Percentiles rank a stretch among this genome's conserved stretches.
Evolutionary conservation across 805 yeast genomes (phyloP).

Genomic region (Candida orba): DNA sequence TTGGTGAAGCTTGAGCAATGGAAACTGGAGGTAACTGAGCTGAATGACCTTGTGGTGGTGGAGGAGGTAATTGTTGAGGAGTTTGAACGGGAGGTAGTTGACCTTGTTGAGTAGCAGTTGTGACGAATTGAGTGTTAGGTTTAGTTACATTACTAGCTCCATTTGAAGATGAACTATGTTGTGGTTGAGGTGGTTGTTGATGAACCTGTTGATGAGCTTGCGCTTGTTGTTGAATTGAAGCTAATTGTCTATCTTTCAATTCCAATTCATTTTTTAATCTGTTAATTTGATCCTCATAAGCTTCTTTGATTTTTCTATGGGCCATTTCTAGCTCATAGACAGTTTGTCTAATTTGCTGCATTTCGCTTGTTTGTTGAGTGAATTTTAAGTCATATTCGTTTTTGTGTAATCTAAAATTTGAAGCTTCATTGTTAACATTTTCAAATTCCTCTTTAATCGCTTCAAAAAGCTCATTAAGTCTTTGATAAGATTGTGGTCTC

Average conservation of each 20-base stretch:
- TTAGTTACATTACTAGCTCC: constrained; percentile 22
- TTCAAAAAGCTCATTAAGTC: constrained; percentile 75
- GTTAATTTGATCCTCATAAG: constrained; percentile 87
- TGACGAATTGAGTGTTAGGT: constrained; percentile 13
- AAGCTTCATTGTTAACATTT: constrained; percentile 76
- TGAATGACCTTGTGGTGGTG: constrained; percentile 20
- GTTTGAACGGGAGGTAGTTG: constrained; percentile 30
- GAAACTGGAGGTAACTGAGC: constrained; percentile 20
- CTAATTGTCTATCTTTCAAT: constrained; percentile 57
- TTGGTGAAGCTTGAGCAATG: constrained; percentile 20
- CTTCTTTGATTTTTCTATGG: constrained; percentile 91
- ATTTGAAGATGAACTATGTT: constrained; percentile 18
- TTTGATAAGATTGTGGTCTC: constrained; percentile 26
- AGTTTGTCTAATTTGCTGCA: constrained; percentile 89
- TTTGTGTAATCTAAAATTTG: constrained; percentile 79
- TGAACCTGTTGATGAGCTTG: constrained; percentile 22
- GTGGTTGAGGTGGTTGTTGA: constrained; percentile 11
- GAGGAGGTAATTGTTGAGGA: constrained; percentile 23
- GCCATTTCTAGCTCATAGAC: constrained; percentile 92
- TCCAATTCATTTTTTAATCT: constrained; percentile 83
- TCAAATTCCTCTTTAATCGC: constrained; percentile 91
- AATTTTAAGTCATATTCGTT: constrained; percentile 88
- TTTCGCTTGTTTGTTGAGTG: constrained; percentile 86
- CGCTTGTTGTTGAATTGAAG: constrained; percentile 34
- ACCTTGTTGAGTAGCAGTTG: constrained; percentile 26